These are phyloP conservation scores for Seminavis robusta DNA, from an alignment of 108 stramenopile genomes.

Conservation along the genomic window DNA sequence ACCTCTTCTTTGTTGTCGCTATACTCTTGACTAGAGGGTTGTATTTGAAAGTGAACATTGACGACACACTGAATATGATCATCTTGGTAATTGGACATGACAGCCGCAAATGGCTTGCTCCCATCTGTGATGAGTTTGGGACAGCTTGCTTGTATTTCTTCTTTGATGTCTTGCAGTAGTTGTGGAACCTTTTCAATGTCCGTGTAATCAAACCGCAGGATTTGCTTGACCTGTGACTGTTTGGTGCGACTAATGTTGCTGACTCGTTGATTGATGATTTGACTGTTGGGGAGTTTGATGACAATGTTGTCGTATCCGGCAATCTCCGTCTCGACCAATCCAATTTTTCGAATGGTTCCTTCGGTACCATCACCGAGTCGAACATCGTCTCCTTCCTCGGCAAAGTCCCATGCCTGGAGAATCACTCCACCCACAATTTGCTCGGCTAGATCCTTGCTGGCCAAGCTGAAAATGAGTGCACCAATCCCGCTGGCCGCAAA, in stretches of 20 bases:
- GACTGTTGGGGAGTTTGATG: conserved; percentile 51
- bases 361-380: conserved; percentile 51
- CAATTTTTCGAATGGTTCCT: conserved; percentile 42
- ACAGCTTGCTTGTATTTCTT: conserved; percentile 54
- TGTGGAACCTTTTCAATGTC: conserved; percentile 51
- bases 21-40: conserved; percentile 42
- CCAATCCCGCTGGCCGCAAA: conserved; percentile 54
- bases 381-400: conserved; percentile 56
- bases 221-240: conserved; percentile 62
- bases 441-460: conserved; percentile 6
- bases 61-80: conserved; percentile 47
- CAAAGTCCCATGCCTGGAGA: conserved; percentile 44
- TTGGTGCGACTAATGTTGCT: conserved; percentile 45
- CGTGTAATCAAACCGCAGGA: conserved; percentile 44
- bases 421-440: conserved; percentile 50
- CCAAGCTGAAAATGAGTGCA: conserved; percentile 14
- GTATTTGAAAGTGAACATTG: conserved; percentile 39
- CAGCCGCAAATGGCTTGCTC: conserved; percentile 48
- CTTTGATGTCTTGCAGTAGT: conserved; percentile 43
- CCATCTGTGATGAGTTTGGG: conserved; percentile 59
- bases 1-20: conserved; percentile 43
- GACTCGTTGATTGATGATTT: conserved; percentile 43
- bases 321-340: conserved; percentile 44
- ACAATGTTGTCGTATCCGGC: conserved; percentile 41
- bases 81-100: conserved; percentile 36